Evolutionary conservation across 1,284 basidiomycete species (phyloP), one percentile per base, ranked within the genome.

Genomic region (Trichosporon ovoides): DNA sequence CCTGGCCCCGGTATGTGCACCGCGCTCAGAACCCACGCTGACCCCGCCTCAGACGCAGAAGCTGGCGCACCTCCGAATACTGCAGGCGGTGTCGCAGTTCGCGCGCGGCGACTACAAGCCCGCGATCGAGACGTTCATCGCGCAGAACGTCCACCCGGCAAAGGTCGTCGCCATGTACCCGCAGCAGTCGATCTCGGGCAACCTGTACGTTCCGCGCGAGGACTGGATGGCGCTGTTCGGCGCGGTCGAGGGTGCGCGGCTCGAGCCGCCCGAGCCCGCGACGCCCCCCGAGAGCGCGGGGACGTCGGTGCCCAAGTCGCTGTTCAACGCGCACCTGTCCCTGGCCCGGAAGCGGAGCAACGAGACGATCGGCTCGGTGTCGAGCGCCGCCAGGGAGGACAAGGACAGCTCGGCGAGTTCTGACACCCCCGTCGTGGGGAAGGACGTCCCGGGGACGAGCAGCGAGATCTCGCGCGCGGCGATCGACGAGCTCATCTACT

Each of bases 121-220:
- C 0, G 94, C 95, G 0, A 86, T 98, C 57, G 87, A 95, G 69
- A 83, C 85, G 0, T 95, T 98, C 73, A 84, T 94, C 52, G 84
- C 87, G 40, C 84, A 95, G 46, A 88, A 98, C 65, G 82, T 91
- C 62, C 95, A 96, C 68, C 95, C 95, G 0, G 91, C 92, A 2
- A 91, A 94, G 69, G 90, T 98, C 1, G 83, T 98, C 13, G 88
- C 93, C 1, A 79, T 98, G 4, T 98, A 90, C 73, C 90, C 92
- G 0, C 60, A 64, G 9, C 82, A 87, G 49, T 80, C 80, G 16
- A 84, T 98, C 2, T 83, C 92, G 0, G 95, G 95, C 4, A 81
- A 88, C 33, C 77, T 98, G 12, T 81, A 85, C 13, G 83, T 87
- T 0, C 83, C 85, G 14, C 82, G 78, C 35, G 71, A 75, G 5